Percentiles rank a stretch among this genome's conserved stretches.
These are phyloP conservation scores for Tricholoma hemisulphureum DNA, from an alignment of 768 basidiomycete species.

Conservation along the genomic window DNA sequence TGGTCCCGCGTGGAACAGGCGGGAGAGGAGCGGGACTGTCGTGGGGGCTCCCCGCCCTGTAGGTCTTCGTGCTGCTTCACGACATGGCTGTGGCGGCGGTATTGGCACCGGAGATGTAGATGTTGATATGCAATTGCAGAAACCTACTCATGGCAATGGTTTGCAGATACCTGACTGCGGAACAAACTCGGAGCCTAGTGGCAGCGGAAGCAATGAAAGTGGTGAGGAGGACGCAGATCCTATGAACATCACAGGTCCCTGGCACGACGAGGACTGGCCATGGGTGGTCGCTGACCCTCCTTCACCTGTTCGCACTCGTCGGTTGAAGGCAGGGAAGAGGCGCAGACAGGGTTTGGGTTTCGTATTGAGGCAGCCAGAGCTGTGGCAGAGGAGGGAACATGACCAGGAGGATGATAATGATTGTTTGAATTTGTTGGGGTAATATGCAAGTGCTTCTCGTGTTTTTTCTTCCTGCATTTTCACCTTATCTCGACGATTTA, in stretches of 20 bases:
- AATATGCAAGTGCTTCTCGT: not conserved
- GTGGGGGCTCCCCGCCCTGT: slow-evolving; percentile 12
- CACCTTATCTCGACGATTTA: not conserved
- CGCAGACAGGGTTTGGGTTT: not conserved
- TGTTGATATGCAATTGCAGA: slow-evolving; percentile 19
- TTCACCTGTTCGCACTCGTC: slow-evolving; percentile 32
- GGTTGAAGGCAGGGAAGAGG: slow-evolving; percentile 7
- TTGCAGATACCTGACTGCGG: slow-evolving; percentile 5
- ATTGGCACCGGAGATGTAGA: slow-evolving; percentile 17
- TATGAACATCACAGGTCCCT: slow-evolving; percentile 19
- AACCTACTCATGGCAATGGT: slow-evolving; percentile 6
- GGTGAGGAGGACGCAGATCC: not conserved
- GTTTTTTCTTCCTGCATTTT: not conserved
- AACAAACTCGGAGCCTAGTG: not conserved
- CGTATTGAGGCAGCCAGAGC: not conserved
- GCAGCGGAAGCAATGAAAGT: not conserved
- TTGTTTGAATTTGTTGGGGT: slow-evolving; percentile 15
- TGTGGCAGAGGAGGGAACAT: slow-evolving; percentile 14
- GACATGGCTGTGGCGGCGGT: not conserved
- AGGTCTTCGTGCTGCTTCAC: not conserved
- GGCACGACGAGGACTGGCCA: slow-evolving; percentile 31
- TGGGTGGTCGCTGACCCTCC: slow-evolving; percentile 39
- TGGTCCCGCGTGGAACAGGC: slow-evolving; percentile 11
- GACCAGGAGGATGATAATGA: slow-evolving; percentile 20
- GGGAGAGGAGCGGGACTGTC: slow-evolving; percentile 23